Conservation (phyloP, 768 basidiomycete genomes). For the Trametes meyenii region DNA sequence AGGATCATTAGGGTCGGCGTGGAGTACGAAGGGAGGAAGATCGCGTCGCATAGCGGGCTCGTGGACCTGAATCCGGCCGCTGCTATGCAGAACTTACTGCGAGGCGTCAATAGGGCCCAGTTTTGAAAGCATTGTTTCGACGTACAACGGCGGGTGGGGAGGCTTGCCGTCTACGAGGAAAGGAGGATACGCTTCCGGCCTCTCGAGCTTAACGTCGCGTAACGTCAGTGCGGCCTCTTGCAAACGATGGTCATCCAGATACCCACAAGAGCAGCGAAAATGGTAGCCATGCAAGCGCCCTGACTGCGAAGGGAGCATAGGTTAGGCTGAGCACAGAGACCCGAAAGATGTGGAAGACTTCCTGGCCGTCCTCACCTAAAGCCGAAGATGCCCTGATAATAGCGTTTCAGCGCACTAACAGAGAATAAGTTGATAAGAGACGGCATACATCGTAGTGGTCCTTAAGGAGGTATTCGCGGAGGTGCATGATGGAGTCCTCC, state of each 20-base stretch:
- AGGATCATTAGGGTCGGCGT: constrained; percentile 81
- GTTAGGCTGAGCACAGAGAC: not conserved
- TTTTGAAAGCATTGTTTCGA: not conserved
- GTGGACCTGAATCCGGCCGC: constrained; percentile 69
- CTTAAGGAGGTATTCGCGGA: constrained; percentile 59
- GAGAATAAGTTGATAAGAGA: constrained; percentile 27
- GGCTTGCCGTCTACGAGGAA: constrained; percentile 67
- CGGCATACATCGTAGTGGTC: constrained; percentile 66
- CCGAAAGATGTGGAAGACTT: not conserved
- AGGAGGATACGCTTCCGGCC: constrained; percentile 51
- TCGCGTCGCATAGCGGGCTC: constrained; percentile 47
- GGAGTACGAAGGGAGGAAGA: constrained; percentile 54
- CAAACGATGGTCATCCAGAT: constrained; percentile 9
- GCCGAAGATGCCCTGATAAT: constrained; percentile 69
- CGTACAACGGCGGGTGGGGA: constrained; percentile 78
- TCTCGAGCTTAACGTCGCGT: constrained; percentile 48
- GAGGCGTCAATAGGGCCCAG: not conserved
- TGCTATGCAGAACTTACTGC: constrained; percentile 73
- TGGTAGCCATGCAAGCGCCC: constrained; percentile 74
- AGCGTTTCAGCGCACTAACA: constrained; percentile 1
- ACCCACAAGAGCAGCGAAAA: constrained; percentile 66
- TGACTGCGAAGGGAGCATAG: constrained; percentile 50
- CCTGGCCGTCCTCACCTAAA: constrained; percentile 56
- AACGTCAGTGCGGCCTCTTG: constrained; percentile 1
- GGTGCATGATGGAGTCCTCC: constrained; percentile 53